Conservation (phyloP, 1,284 basidiomycete species). For the Salmacisia buchloeana region DNA sequence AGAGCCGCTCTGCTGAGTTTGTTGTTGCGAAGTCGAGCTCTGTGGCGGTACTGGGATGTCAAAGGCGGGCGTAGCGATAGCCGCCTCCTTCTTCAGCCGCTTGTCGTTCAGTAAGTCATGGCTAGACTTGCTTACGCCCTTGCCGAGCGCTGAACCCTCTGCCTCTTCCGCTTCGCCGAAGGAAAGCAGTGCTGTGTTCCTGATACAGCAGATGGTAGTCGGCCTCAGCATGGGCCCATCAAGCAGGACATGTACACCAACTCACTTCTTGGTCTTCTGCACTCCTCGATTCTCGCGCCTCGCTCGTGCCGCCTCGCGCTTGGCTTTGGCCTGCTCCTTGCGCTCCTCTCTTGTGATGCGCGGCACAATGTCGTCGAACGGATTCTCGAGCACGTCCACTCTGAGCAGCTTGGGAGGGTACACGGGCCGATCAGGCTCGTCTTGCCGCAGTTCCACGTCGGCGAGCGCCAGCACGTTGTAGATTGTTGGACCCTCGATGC, state of each 20-base stretch:
- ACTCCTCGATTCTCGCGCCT: constrained; percentile 59
- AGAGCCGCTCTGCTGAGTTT: background rate
- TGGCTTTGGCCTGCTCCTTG: constrained; percentile 70
- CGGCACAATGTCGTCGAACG: constrained; percentile 87
- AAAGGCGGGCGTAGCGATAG: background rate
- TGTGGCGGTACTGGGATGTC: constrained; percentile 8
- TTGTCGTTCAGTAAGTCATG: constrained; percentile 38
- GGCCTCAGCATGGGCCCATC: too few relatives aligned
- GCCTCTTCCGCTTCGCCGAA: constrained; percentile 42
- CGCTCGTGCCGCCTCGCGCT: constrained; percentile 63
- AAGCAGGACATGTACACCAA: too few relatives aligned
- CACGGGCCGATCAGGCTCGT: constrained; percentile 69
- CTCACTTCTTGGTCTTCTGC: constrained; percentile 24
- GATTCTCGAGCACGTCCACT: constrained; percentile 80
- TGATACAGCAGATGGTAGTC: background rate
- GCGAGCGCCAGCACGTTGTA: constrained; percentile 61
- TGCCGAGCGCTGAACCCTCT: constrained; percentile 5
- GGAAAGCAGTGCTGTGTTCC: constrained; percentile 32
- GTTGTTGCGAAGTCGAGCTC: background rate
- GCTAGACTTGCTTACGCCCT: constrained; percentile 35
- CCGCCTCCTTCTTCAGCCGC: constrained; percentile 19
- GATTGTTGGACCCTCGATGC: constrained; percentile 41
- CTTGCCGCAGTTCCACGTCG: constrained; percentile 65
- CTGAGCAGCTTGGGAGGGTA: constrained; percentile 85
- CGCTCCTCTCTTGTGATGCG: constrained; percentile 92